Percentiles rank a stretch among this genome's conserved stretches.
phyloP scores from a whole-genome alignment of 352 stramenopile genomes.

The Globisporangium echinulatum region DNA sequence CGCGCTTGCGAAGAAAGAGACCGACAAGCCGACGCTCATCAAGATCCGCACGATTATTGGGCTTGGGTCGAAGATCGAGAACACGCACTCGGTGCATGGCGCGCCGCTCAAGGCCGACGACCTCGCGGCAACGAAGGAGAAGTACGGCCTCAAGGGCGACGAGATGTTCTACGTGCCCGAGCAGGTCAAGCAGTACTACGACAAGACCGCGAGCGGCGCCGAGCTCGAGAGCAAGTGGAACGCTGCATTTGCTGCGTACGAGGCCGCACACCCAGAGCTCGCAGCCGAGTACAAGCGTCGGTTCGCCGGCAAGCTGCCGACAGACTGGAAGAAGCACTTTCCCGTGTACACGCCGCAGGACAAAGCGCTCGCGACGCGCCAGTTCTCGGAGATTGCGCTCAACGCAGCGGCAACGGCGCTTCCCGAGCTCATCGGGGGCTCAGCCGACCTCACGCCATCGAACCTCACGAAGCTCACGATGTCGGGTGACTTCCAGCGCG shows the following conservation, averaged over 20 bases:
- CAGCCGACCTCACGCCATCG: constrained; percentile 96
- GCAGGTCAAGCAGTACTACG: constrained; percentile 92
- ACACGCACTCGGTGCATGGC: constrained; percentile 93
- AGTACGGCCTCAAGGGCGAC: constrained; percentile 90
- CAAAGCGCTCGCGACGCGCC: constrained; percentile 90
- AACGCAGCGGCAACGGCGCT: constrained; percentile 91
- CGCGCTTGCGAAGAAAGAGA: constrained; percentile 90
- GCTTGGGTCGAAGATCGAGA: constrained; percentile 91
- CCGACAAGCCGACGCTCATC: constrained; percentile 97
- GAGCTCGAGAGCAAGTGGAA: constrained; percentile 88
- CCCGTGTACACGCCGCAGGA: constrained; percentile 88
- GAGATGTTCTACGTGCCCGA: constrained; percentile 92
- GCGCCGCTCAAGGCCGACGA: constrained; percentile 94
- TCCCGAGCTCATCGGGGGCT: constrained; percentile 97
- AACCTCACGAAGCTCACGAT: constrained; percentile 96
- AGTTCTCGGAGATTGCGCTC: constrained; percentile 93
- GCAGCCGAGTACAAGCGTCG: constrained; percentile 93
- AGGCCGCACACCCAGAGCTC: constrained; percentile 86
- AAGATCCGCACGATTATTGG: constrained; percentile 97
- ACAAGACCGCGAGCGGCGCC: constrained; percentile 67
- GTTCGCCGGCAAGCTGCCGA: constrained; percentile 89
- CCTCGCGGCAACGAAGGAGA: constrained; percentile 85
- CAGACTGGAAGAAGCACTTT: constrained; percentile 89
- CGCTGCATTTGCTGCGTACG: constrained; percentile 89
- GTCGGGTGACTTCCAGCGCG: constrained; percentile 97